Base-by-base conservation (phyloP, 768 basidiomycete genomes). In the Vararia minispora region DNA sequence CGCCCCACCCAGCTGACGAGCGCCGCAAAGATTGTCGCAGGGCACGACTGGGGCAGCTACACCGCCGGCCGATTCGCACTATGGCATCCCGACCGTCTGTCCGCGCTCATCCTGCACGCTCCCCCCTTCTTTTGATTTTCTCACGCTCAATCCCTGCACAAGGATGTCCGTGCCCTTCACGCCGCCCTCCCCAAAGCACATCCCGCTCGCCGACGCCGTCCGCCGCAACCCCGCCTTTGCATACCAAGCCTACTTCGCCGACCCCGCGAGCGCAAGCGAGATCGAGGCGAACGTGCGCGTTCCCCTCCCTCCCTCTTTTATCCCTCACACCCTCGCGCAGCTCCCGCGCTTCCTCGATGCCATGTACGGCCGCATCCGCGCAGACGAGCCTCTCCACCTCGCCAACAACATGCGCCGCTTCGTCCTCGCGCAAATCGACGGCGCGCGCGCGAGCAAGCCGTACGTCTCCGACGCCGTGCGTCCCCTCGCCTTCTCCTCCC, bases 21-120 rank as follows among this genome's bases (percentile, higher is more conserved):
- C 37, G 23, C 9, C 13, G 13, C n/a, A 27, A 40, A 68, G 79
- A 65, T 83, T 9, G 58, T 86, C 40, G 64, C 86, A 41, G 86
- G 82, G 0, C 86, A 88, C 48, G 86, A 89, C 49, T 88, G 85
- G 85, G 86, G 86, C 5, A 61, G 79, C 3, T 71, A 62, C 43
- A 71, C 63, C 10, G 80, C 68, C 2, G 68, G 66, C 29, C 65
- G 84, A 16, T 78, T 89, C 48, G 76, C 79, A 9, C 61, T 84
- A 17, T 86, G 79, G 78, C 58, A 83, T 51, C 81, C 86, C 0
- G 58, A 74, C 11, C 66, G 81, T 24, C 45, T 82, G 25, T 48
- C 65, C 5, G 76, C 74, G 0, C 60, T 87, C 14, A 64, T 69
- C 0, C 59, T 76, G 85, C 81, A 57, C 31, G 44, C 29, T 17